Evolutionary conservation across 768 basidiomycete genomes (phyloP).

Genomic region (Xerocomus brunneocitrinus): DNA sequence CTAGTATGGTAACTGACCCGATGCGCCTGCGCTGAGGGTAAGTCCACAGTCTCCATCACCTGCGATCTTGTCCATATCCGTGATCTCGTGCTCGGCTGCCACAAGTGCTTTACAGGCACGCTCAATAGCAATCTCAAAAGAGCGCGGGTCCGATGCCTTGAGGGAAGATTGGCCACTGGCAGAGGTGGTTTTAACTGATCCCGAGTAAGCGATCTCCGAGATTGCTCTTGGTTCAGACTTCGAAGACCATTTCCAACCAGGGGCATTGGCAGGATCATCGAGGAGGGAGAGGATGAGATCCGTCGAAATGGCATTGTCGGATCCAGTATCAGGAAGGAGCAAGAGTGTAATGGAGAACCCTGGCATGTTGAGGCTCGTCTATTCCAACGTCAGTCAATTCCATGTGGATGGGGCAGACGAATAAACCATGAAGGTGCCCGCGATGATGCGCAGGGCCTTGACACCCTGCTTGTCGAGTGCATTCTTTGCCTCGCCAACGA

Average conservation of each 20-base stretch:
- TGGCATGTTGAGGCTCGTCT: conserved; percentile 92
- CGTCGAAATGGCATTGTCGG: conserved; percentile 35
- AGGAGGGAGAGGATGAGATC: conserved; percentile 58
- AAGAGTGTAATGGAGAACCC: conserved; percentile 85
- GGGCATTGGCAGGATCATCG: conserved; percentile 61
- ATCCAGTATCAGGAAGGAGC: conserved; percentile 54
- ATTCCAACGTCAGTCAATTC: conserved; percentile 3
- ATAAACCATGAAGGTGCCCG: conserved; percentile 84
- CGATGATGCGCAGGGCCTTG: conserved; percentile 56
- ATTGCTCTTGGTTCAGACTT: conserved; percentile 34
- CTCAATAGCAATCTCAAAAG: conserved; percentile 52
- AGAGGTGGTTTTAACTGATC: conserved; percentile 8
- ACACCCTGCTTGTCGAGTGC: conserved; percentile 55
- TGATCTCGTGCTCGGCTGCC: conserved; percentile 83
- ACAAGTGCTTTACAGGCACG: conserved; percentile 65
- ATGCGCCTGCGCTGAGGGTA: conserved; percentile 70
- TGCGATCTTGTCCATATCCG: conserved; percentile 83
- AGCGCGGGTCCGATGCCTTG: conserved; percentile 39
- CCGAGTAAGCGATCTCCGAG: conserved; percentile 8
- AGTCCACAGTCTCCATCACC: conserved; percentile 84
- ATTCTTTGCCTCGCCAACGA: conserved; percentile 57
- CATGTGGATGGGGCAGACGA: background rate
- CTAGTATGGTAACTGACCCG: conserved; percentile 39
- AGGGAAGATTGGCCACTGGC: conserved; percentile 18
- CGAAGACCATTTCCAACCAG: conserved; percentile 85